Conservation (phyloP, 257 asterid genomes). For the Gentiana macrophylla region DNA sequence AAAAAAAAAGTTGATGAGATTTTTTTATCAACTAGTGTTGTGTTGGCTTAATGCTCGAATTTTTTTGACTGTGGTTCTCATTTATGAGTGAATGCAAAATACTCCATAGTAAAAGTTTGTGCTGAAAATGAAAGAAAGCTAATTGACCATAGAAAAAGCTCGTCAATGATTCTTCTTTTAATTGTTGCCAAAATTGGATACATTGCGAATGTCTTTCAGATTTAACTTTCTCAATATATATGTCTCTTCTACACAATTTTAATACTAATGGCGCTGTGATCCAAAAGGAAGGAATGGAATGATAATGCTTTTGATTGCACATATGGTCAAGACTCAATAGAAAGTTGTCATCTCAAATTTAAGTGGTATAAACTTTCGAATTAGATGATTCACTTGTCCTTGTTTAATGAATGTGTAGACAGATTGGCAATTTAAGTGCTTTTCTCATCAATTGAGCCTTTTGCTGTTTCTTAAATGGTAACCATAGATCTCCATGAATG, state of each 20-base stretch:
- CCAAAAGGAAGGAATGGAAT: neutral
- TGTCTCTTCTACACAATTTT: neutral
- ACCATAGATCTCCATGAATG: neutral
- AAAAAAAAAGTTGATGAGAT: too few species aligned
- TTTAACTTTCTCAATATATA: neutral
- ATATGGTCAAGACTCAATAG: neutral
- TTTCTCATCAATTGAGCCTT: neutral
- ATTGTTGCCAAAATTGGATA: too few species aligned
- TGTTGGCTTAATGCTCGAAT: neutral
- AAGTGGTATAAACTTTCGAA: neutral
- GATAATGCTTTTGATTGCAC: neutral
- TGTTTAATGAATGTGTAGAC: neutral
- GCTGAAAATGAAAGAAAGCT: too few species aligned
- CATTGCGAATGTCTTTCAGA: too few species aligned
- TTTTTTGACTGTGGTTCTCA: neutral
- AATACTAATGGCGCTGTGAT: neutral
- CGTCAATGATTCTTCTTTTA: too few species aligned
- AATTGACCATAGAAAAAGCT: too few species aligned
- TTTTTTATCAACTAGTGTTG: too few species aligned
- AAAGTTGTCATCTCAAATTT: neutral
- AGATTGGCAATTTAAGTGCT: neutral
- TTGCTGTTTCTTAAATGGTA: slow-evolving; percentile 2
- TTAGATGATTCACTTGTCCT: too few species aligned
- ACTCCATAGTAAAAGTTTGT: neutral
- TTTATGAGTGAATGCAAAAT: neutral